Conservation (phyloP, 2,329 filamentous ascomycete species). For the Talaromyces piceae region DNA sequence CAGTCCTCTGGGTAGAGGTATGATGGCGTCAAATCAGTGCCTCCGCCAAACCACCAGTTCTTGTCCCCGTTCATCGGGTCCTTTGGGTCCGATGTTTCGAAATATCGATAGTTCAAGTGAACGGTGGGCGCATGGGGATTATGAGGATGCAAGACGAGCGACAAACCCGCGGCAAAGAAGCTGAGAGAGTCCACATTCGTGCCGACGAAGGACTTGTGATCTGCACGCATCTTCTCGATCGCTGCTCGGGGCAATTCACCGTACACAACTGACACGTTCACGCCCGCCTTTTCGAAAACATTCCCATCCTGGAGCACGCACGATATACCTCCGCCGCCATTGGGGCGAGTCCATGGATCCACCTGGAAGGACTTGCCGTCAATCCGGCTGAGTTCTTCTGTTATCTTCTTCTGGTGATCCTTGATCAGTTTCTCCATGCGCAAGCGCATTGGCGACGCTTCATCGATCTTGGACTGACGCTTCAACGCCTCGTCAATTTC, state of each 20-base stretch:
- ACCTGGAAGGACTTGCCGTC: slow-evolving; percentile 75
- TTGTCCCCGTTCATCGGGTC: slow-evolving; percentile 62
- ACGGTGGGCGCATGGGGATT: slow-evolving; percentile 98
- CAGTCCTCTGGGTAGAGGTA: slow-evolving; percentile 97
- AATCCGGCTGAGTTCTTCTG: slow-evolving; percentile 70
- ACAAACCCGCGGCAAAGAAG: slow-evolving; percentile 92
- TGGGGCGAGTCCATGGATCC: slow-evolving; percentile 80
- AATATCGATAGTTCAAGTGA: slow-evolving; percentile 97
- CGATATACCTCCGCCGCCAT: slow-evolving; percentile 87
- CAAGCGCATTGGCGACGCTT: slow-evolving; percentile 86
- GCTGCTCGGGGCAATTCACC: slow-evolving; percentile 79
- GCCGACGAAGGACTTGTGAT: slow-evolving; percentile 82
- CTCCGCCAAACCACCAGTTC: slow-evolving; percentile 94
- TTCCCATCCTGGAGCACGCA: slow-evolving; percentile 94
- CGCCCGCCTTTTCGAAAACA: slow-evolving; percentile 95
- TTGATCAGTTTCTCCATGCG: slow-evolving; percentile 97
- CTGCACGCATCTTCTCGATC: slow-evolving; percentile 85
- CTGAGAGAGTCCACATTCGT: slow-evolving; percentile 72
- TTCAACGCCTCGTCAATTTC: slow-evolving; percentile 78
- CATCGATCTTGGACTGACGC: slow-evolving; percentile 65
- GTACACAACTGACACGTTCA: slow-evolving; percentile 93
- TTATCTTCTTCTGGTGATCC: slow-evolving; percentile 81
- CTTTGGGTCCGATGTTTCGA: slow-evolving; percentile 84
- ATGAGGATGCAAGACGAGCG: slow-evolving; percentile 82
- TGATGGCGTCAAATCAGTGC: slow-evolving; percentile 82